phyloP scores from a whole-genome alignment of 768 basidiomycete genomes.

The Mycena vitilis region DNA sequence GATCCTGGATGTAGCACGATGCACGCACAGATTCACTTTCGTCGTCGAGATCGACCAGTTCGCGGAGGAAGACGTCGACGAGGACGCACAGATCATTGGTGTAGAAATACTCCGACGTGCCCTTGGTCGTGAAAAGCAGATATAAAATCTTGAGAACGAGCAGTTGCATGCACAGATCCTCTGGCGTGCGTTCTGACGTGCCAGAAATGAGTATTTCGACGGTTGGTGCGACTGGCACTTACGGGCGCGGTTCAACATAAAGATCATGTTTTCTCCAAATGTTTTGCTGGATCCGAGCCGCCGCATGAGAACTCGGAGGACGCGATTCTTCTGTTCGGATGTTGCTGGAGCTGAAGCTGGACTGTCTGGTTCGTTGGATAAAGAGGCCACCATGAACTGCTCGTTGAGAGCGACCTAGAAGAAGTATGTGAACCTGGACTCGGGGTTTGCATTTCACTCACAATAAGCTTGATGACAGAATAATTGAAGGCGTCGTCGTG shows the following conservation, averaged over 20 bases:
- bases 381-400: conserved; percentile 95
- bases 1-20: not conserved
- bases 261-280: conserved; percentile 98
- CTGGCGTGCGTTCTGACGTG: conserved; percentile 78
- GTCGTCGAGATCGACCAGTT: conserved; percentile 91
- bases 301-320: conserved; percentile 86
- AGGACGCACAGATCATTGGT: conserved; percentile 97
- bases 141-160: conserved; percentile 95
- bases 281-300: conserved; percentile 90
- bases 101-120: conserved; percentile 96
- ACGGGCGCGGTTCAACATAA: conserved; percentile 98
- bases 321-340: conserved; percentile 74
- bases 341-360: conserved; percentile 15
- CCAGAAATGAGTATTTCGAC: not conserved
- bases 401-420: conserved; percentile 91
- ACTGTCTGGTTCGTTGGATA: conserved; percentile 50
- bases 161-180: conserved; percentile 95
- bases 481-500: conserved; percentile 96
- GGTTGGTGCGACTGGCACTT: conserved; percentile 45
- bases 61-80: conserved; percentile 97
- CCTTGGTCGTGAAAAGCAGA: conserved; percentile 92
- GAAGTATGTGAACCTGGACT: conserved; percentile 7
- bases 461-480: conserved; percentile 93
- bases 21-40: conserved; percentile 89
- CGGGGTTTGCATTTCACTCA: conserved; percentile 50